These are phyloP conservation scores for Epichloe bromicola DNA, from an alignment of 2,329 filamentous ascomycete genomes.

Conservation along the genomic window DNA sequence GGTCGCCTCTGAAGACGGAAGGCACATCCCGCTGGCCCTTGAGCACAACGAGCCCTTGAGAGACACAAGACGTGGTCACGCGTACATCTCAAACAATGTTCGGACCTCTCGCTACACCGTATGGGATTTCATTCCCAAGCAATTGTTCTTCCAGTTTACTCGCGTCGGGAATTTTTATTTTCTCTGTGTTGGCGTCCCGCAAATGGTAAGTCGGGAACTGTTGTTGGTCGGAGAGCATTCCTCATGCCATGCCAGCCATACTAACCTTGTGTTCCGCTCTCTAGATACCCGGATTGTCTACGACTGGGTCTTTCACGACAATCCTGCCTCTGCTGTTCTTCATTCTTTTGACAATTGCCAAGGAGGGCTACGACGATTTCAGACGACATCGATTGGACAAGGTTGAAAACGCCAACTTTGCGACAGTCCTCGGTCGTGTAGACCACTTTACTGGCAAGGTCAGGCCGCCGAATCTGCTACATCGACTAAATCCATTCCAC, in stretches of 20 bases:
- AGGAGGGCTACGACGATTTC: conserved; percentile 80
- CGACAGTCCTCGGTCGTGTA: conserved; percentile 30
- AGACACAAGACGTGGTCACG: conserved; percentile 35
- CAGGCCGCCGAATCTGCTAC: conserved; percentile 11
- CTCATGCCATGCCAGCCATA: too few species aligned
- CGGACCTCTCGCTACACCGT: conserved; percentile 73
- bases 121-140: conserved; percentile 75
- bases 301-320: conserved; percentile 63
- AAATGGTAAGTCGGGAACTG: conserved; percentile 37
- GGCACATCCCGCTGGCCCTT: conserved; percentile 30
- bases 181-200: conserved; percentile 68
- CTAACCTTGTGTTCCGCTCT: background rate
- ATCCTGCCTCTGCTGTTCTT: conserved; percentile 64
- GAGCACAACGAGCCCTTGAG: conserved; percentile 27
- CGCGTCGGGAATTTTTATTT: conserved; percentile 84
- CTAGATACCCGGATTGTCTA: conserved; percentile 55
- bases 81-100: conserved; percentile 50
- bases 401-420: conserved; percentile 54
- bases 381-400: conserved; percentile 69
- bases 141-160: conserved; percentile 74
- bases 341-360: conserved; percentile 66
- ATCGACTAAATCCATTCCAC: conserved; percentile 21
- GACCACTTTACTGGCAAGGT: conserved; percentile 20
- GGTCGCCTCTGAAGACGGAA: conserved; percentile 59
- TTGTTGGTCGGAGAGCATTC: too few species aligned